Conservation (phyloP, 2,329 filamentous ascomycete genomes). For the Beauveria brongniartii region DNA sequence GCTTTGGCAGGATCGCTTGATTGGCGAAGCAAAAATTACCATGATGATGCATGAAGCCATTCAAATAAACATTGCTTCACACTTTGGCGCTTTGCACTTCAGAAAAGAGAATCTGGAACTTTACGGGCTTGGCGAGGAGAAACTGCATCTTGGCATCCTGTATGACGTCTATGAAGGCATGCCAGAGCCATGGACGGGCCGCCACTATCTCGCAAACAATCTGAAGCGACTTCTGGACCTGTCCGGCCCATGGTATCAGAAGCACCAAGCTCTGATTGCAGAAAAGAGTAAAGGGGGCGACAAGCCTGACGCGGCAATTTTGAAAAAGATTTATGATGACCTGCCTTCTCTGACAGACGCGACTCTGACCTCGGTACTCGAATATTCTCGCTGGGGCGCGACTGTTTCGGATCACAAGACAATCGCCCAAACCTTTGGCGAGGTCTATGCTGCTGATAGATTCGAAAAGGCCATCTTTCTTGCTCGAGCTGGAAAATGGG, state of each 20-base stretch:
- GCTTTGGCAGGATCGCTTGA: conserved; percentile 53
- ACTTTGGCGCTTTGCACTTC: conserved; percentile 57
- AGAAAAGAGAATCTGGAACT: conserved; percentile 58
- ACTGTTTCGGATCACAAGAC: conserved; percentile 35
- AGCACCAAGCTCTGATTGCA: conserved; percentile 29
- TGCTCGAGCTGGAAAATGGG: conserved; percentile 47
- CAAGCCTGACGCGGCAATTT: conserved; percentile 30
- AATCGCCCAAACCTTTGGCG: conserved; percentile 36
- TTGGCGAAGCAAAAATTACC: conserved; percentile 46
- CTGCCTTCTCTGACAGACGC: conserved; percentile 45
- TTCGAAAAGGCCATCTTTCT: conserved; percentile 45
- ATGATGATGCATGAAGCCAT: conserved; percentile 60
- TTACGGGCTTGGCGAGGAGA: conserved; percentile 66
- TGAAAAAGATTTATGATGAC: conserved; percentile 38
- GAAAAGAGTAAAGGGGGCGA: conserved; percentile 24
- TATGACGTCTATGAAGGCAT: conserved; percentile 58
- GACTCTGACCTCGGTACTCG: conserved; percentile 46
- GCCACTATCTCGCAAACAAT: conserved; percentile 53
- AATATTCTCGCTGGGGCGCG: conserved; percentile 43
- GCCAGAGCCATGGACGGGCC: conserved; percentile 81
- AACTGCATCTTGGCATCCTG: conserved; percentile 57
- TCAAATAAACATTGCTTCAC: conserved; percentile 51
- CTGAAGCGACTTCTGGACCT: conserved; percentile 52
- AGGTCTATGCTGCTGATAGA: conserved; percentile 41
- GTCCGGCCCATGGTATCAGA: conserved; percentile 45